Evolutionary conservation across 805 yeast genomes (phyloP).

Genomic region (Candida chilensis): DNA sequence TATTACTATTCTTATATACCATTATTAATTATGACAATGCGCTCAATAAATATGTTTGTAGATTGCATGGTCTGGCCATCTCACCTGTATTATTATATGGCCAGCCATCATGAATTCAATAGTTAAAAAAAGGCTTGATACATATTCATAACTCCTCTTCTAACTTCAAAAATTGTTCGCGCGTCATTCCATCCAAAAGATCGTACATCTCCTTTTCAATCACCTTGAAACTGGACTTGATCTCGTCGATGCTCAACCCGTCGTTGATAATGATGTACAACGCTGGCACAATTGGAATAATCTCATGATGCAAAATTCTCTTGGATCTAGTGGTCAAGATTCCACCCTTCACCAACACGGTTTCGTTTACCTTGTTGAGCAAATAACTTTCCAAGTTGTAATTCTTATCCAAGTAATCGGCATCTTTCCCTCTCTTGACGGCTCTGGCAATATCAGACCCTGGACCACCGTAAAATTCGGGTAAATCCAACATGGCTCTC

Average conservation of each 20-base stretch:
- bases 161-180: too few species aligned
- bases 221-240: constrained; percentile 28
- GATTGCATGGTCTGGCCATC: too few species aligned
- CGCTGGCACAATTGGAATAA: constrained; percentile 59
- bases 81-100: too few species aligned
- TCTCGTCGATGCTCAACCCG: constrained; percentile 1
- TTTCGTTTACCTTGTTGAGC: constrained; percentile 59
- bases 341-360: constrained; percentile 36
- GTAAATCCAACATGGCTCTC: constrained; percentile 36
- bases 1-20: too few species aligned
- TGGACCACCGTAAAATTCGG: constrained; percentile 39
- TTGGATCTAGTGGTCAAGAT: constrained; percentile 60
- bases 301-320: constrained; percentile 62
- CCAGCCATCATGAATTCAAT: too few species aligned
- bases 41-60: too few species aligned
- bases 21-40: too few species aligned
- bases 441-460: constrained; percentile 28
- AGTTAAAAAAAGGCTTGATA: too few species aligned
- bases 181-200: too few species aligned
- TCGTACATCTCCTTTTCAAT: too few species aligned
- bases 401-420: constrained; percentile 27
- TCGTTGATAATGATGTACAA: constrained; percentile 33
- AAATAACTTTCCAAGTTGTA: constrained; percentile 49
- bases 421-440: constrained; percentile 32
- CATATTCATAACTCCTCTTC: too few species aligned